phyloP scores from a whole-genome alignment of 1,139 yeast genomes.

The Nakaseomyces nivariensis region DNA sequence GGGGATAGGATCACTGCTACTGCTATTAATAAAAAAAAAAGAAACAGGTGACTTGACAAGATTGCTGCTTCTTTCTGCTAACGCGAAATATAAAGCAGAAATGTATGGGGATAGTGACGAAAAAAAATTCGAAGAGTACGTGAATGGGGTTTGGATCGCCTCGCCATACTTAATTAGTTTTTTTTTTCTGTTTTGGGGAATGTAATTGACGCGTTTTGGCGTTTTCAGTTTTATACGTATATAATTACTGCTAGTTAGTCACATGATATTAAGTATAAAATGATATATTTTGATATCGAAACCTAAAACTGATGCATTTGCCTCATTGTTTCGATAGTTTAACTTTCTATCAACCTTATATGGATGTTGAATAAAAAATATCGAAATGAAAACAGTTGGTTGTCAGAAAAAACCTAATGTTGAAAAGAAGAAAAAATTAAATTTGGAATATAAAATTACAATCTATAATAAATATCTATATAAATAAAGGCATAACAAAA shows the following conservation, averaged over 20 bases:
- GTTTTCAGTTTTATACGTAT: background rate
- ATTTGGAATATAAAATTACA: background rate
- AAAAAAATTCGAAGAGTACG: no score
- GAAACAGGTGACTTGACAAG: background rate
- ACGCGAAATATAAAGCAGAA: background rate
- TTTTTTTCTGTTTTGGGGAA: constrained; percentile 1
- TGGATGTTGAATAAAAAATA: no score
- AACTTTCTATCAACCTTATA: no score
- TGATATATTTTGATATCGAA: no score
- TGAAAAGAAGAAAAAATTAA: background rate
- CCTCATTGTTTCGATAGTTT: no score
- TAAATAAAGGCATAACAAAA: background rate
- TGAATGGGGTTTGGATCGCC: no score
- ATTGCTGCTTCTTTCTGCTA: background rate
- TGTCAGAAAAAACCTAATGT: no score
- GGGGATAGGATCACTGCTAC: no score
- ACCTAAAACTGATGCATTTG: no score
- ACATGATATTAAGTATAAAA: no score
- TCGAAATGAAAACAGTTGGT: no score
- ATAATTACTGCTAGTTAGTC: background rate
- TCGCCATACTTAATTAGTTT: background rate
- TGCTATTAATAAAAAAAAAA: background rate
- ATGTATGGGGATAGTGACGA: no score
- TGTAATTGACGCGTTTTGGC: constrained; percentile 3
- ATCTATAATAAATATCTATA: background rate